A percentile compares a stretch with the other conserved stretches of the same genome.
These are phyloP conservation scores for Xylaria sp. DNA, from an alignment of 2,329 filamentous ascomycete species.

Conservation along the genomic window DNA sequence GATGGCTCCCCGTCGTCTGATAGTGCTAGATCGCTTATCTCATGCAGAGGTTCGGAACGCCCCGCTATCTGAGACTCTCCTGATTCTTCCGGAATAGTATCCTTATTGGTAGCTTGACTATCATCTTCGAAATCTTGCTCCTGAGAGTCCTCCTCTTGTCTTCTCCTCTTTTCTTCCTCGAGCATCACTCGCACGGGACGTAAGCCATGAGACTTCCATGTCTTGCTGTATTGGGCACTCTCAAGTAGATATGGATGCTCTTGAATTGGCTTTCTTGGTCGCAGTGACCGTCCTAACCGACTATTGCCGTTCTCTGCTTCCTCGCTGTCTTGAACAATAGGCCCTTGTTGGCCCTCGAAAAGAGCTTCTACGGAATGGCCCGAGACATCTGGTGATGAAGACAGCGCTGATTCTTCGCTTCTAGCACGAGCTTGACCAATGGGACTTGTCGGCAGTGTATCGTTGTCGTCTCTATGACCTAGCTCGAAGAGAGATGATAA, in stretches of 20 bases:
- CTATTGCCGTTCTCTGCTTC: constrained; percentile 16
- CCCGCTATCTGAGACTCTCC: constrained; percentile 52
- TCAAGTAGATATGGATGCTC: constrained; percentile 69
- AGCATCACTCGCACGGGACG: constrained; percentile 60
- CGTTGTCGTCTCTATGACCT: constrained; percentile 13
- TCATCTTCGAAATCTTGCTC: constrained; percentile 64
- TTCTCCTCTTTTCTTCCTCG: constrained; percentile 48
- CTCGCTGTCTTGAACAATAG: constrained; percentile 16
- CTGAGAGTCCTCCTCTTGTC: constrained; percentile 58
- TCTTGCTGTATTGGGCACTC: constrained; percentile 63
- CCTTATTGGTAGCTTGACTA: constrained; percentile 56
- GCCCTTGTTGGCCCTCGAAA: constrained; percentile 31
- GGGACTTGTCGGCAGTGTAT: background rate
- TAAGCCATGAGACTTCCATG: constrained; percentile 65
- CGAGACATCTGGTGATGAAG: constrained; percentile 18
- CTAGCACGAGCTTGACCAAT: background rate
- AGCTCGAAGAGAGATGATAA: constrained; percentile 32
- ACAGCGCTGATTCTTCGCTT: constrained; percentile 23
- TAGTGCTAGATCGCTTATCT: constrained; percentile 40
- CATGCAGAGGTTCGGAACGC: constrained; percentile 33
- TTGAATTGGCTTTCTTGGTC: constrained; percentile 70
- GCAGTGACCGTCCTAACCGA: constrained; percentile 59
- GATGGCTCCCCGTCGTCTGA: constrained; percentile 36
- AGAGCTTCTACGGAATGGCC: constrained; percentile 22
- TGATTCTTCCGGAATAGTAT: constrained; percentile 45